Conservation (phyloP, 2,329 filamentous ascomycete genomes). For the Fusarium secorum region DNA sequence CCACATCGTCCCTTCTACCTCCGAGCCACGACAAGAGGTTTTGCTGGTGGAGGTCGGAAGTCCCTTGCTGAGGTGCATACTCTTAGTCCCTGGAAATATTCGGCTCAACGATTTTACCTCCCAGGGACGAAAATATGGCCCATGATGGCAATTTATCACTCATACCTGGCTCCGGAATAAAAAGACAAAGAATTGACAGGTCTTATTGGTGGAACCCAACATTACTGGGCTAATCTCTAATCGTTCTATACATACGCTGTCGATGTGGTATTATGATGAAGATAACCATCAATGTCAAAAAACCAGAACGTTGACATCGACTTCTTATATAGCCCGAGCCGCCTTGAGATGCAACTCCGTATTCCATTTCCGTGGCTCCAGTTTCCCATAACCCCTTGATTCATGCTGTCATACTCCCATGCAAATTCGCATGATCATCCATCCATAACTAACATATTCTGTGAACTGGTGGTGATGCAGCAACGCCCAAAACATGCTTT, state of each 20-base stretch:
- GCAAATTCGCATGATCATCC: slow-evolving; percentile 39
- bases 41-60: slow-evolving; percentile 15
- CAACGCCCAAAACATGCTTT: slow-evolving; percentile 50
- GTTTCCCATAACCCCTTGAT: slow-evolving; percentile 36
- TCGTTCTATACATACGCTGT: slow-evolving; percentile 32
- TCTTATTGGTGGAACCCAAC: slow-evolving; percentile 20
- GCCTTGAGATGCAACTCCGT: slow-evolving; percentile 40
- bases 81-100: slow-evolving; percentile 5
- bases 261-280: slow-evolving; percentile 35
- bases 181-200: neutral
- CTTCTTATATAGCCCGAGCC: slow-evolving; percentile 30
- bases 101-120: slow-evolving; percentile 20
- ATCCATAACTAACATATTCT: slow-evolving; percentile 36
- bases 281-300: slow-evolving; percentile 35
- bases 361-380: slow-evolving; percentile 35
- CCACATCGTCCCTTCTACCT: slow-evolving; percentile 39
- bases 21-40: slow-evolving; percentile 37
- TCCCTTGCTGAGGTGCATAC: neutral
- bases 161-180: neutral
- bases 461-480: slow-evolving; percentile 42
- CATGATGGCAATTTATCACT: neutral
- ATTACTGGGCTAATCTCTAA: slow-evolving; percentile 27
- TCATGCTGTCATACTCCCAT: slow-evolving; percentile 42
- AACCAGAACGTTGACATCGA: slow-evolving; percentile 26
- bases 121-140: neutral